Evolutionary conservation across 371 early-diverging fungal genomes (phyloP), one percentile per base, ranked within the genome.

Genomic region (Polyrhizophydium stewartii): DNA sequence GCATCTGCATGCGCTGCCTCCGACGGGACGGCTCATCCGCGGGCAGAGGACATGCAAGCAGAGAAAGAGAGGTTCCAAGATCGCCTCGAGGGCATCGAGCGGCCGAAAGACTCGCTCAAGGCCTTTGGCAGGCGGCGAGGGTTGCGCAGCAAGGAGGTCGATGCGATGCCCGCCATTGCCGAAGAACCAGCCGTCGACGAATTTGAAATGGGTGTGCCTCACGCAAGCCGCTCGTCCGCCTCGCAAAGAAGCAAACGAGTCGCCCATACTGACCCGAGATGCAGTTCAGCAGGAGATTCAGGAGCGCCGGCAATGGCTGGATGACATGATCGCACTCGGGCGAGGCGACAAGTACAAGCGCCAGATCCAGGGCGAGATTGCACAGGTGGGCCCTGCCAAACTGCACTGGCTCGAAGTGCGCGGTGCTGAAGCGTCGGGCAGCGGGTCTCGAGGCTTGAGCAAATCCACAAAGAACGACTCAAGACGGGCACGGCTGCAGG

Each of bases 241-340:
- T 57, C 10, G 5, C 25, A 47, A 27, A 24, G 49, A 27, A 47
- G 6, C 49, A 12, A 7, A 47, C 9, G 12, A 16, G 6, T 22
- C 32, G 21, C 5, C 33, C 12, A 28, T 13, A 5, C 53, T 7
- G 28, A 10, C 25, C 6, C 33, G 25, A 33, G 37, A 2, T 5
- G 12, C 31, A 76, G 76, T 77, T 9, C 55, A 62, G 31, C 51
- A 62, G 22, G 77, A 77, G 47, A 74, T 77, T 57, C 58, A 56
- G 17, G 77, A 77, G 24, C 43, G 77, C n/a, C 60, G 67, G 53
- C 68, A 77, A 60, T 77, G 74, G 74, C 57, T 77, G 41, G 77
- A 71, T 51, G 77, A 77, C 50, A 77, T 77, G 77, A 61, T 70
- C n/a, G 64, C 72, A 12, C 43, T 77, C 37, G 77, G 77, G 28